Conservation (phyloP, 306 rosid species). For the peach (Prunus persica) region DNA sequence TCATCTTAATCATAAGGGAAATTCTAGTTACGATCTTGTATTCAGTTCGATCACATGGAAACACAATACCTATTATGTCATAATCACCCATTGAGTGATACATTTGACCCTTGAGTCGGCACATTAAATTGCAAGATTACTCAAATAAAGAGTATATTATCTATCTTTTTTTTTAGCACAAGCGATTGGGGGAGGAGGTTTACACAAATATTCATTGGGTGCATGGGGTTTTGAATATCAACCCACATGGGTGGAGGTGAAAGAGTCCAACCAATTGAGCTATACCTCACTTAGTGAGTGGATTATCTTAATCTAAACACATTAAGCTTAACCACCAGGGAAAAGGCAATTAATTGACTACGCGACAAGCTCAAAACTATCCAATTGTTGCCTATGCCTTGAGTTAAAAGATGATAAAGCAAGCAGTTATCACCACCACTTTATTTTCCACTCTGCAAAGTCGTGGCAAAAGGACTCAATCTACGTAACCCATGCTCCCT, state of each 20-base stretch:
- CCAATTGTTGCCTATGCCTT: background rate
- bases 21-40: no score
- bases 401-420: constrained; percentile 22
- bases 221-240: no score
- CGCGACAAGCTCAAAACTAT: background rate
- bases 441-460: constrained; percentile 25
- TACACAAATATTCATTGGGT: no score
- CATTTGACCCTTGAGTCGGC: no score
- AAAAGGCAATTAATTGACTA: background rate
- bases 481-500: constrained; percentile 29
- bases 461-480: constrained; percentile 20
- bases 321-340: background rate
- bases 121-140: no score
- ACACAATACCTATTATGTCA: no score
- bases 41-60: no score
- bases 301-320: background rate
- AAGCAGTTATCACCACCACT: constrained; percentile 23
- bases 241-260: no score
- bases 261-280: background rate
- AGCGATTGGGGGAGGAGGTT: no score
- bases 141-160: no score
- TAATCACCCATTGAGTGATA: no score
- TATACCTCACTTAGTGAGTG: background rate
- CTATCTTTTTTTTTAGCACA: no score
- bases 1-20: background rate